Evolutionary conservation across 768 basidiomycete genomes (phyloP), one percentile per base, ranked within the genome.

Genomic region (Lentinula edodes): DNA sequence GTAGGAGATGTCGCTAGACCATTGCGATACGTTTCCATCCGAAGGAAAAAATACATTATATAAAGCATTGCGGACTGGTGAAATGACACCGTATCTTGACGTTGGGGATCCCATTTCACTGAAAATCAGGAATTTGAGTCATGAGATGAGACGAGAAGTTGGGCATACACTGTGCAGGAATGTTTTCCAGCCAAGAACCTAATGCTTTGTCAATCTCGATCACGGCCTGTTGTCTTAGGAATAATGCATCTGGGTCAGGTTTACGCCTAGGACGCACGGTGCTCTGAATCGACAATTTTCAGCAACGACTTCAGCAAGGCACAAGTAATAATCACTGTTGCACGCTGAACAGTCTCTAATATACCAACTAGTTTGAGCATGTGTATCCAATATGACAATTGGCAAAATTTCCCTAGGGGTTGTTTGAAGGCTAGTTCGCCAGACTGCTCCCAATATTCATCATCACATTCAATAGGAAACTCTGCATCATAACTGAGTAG

Each of bases 21-120:
- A 3, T 88, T 88, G 46, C 91, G 80, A 70, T 94, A 92, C 53
- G 92, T 83, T 61, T 86, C 75, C 65, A 93, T 92, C 67, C 89
- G 85, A 18, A 84, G 71, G 57, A 77, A 67, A 58, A 80, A 80
- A 61, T 80, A 81, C 5, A 69, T 75, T 2, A 74, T 74, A 64
- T 79, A 74, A 3, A 91, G 75, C 3, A 73, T 72, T 1, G 84
- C 86, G 1, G 86, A 86, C 69, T 88, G 86, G 48, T 80, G 76
- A 63, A 88, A 69, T 65, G 82, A 80, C 0, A 77, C 64, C 18
- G 67, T 50, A 57, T 78, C 66, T 52, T 74, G 65, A 38, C 72
- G 68, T 34, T 72, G 69, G 2, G 78, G 76, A 66, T 81, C 74
- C 80, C 80, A 82, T 48, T 72, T 73, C 61, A 80, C 80, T 82